Base-by-base conservation (phyloP, 2,329 filamentous ascomycete genomes). In the Botryotinia globosa region DNA sequence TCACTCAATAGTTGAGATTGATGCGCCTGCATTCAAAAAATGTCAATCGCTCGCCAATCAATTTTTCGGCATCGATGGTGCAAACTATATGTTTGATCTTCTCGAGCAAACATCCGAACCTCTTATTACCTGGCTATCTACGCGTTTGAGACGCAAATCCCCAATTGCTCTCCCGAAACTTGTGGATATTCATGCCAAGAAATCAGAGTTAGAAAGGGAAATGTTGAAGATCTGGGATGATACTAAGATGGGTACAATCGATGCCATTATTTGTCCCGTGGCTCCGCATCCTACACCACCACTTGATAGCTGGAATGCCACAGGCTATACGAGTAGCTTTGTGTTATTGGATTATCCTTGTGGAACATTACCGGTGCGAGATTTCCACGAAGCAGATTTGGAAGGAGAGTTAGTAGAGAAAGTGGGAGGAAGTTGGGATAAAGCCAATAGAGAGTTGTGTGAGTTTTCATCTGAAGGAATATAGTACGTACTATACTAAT, bases 1-100 rank as follows among this genome's bases (percentile, higher is more conserved):
- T 0, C 80, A 91, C n/a, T 84, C 88, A 63, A 84, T 90, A 2
- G 82, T 91, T 0, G 87, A 91, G 25, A 82, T 91, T 65, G 83
- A 87, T 18, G 84, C 87, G 9, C 85, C 86, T 0, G 77, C 85
- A 5, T 85, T 91, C 70, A 84, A 84, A 5, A 85, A 87, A 76
- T 87, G 85, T 69, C 86, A 90, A 73, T 85, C 83, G 3, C 82
- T 89, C 14, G 86, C 87, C 16, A 56, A 56, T 18, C 51, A 56
- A 56, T 56, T 56, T n/a, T 56, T 56, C 51, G 51, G 51, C n/a
- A 56, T 56, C 51, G 51, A 56, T 56, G 51, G 51, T 3, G 51
- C 3, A 29, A 29, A 56, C 14, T 56, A 29, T 3, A 56, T 56
- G n/a, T 56, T 56, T 56, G 51, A 29, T 56, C 51, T 56, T 29